Percentiles rank a stretch among this genome's conserved stretches.
Evolutionary conservation across 2,329 filamentous ascomycete species (phyloP).

Genomic region (Fusarium hainanense): DNA sequence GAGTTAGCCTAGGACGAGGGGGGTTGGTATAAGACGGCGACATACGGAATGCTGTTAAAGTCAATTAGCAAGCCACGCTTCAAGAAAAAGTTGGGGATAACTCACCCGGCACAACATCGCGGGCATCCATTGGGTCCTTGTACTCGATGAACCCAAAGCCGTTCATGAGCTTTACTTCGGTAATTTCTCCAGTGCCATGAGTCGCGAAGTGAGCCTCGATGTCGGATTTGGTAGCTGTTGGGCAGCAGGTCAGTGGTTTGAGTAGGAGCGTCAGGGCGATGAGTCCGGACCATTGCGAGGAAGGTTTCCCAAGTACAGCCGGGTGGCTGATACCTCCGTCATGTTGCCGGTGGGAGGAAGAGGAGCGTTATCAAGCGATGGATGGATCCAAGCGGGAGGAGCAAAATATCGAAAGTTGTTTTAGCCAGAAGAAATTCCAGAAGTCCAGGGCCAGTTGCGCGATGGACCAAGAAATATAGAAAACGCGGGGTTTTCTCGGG

Average conservation of each 20-base stretch:
- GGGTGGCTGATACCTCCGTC: constrained; percentile 91
- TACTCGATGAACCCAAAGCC: constrained; percentile 99
- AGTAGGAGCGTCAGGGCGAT: constrained; percentile 47
- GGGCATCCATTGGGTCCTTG: constrained; percentile 97
- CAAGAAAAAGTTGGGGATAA: constrained; percentile 19
- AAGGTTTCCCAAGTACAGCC: constrained; percentile 97
- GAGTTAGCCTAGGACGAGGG: constrained; percentile 42
- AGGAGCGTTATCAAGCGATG: constrained; percentile 25
- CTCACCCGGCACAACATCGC: constrained; percentile 97
- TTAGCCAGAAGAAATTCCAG: constrained; percentile 33
- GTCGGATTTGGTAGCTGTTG: constrained; percentile 92
- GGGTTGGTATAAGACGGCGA: constrained; percentile 47
- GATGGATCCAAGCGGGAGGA: constrained; percentile 30
- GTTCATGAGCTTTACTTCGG: constrained; percentile 99
- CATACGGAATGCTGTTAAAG: constrained; percentile 69
- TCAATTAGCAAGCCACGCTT: constrained; percentile 42
- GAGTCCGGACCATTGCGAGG: constrained; percentile 83
- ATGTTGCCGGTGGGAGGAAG: constrained; percentile 60
- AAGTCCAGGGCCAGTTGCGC: constrained; percentile 42
- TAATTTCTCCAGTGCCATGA: constrained; percentile 97
- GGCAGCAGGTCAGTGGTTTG: constrained; percentile 59
- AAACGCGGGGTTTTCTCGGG: constrained; percentile 31
- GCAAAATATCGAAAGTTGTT: constrained; percentile 23
- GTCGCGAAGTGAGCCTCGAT: constrained; percentile 95
- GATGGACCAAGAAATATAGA: constrained; percentile 37